A percentile compares a stretch with the other conserved stretches of the same genome.
Evolutionary conservation across 176 grass and related monocot genomes (phyloP).

Genomic region (Oryza rufipogon): DNA sequence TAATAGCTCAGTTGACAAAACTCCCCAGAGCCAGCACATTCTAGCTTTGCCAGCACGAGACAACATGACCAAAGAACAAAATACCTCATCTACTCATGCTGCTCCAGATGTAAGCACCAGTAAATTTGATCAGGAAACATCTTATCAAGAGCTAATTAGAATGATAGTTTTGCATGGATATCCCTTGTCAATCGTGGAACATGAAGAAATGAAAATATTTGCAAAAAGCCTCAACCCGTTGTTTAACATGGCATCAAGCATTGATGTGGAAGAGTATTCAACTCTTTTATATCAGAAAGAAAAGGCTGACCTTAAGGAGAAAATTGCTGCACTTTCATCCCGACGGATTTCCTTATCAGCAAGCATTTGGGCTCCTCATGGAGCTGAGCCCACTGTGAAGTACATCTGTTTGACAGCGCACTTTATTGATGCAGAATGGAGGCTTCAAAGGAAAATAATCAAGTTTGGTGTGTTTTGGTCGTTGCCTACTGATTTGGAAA

Average conservation of each 20-base stretch:
- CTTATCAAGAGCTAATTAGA: conserved; percentile 50
- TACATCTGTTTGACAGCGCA: conserved; percentile 49
- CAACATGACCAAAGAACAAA: conserved; percentile 27
- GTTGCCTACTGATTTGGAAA: conserved; percentile 47
- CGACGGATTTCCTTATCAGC: conserved; percentile 56
- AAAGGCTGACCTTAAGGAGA: conserved; percentile 62
- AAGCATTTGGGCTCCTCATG: conserved; percentile 44
- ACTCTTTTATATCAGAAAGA: conserved; percentile 58
- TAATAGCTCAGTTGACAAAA: conserved; percentile 30
- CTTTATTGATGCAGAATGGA: conserved; percentile 58
- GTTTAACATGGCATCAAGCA: conserved; percentile 58
- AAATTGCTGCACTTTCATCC: conserved; percentile 40
- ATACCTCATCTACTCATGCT: conserved; percentile 20
- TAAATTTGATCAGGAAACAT: conserved; percentile 53
- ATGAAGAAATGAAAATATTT: conserved; percentile 64
- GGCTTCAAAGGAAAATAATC: conserved; percentile 58
- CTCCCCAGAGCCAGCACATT: conserved; percentile 27
- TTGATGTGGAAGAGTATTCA: conserved; percentile 56
- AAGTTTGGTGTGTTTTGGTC: conserved; percentile 59
- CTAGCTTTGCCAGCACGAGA: conserved; percentile 53
- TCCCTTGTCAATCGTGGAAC: conserved; percentile 55
- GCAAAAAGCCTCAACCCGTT: conserved; percentile 52
- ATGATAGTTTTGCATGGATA: conserved; percentile 58
- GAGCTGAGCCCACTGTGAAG: conserved; percentile 50
- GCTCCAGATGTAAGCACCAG: conserved; percentile 20